Evolutionary conservation across 2,329 filamentous ascomycete species (phyloP), one percentile per base, ranked within the genome.

Genomic region (Trichoderma arundinaceum): DNA sequence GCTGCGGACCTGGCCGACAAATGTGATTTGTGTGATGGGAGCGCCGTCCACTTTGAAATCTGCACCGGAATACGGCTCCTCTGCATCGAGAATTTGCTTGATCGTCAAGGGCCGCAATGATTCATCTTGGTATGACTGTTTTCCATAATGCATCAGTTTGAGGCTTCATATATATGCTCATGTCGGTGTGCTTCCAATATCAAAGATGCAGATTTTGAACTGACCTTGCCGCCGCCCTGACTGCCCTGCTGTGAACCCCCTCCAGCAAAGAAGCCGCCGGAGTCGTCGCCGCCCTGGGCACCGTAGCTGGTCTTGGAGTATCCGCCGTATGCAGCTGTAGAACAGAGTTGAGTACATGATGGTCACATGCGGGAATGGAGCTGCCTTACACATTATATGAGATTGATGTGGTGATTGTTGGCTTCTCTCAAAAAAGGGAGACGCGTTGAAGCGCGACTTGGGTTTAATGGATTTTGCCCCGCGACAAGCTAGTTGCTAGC

Each of bases 91-190:
- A 66, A 97, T 86, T 80, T 99, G 95, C 79, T 97, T 97, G 80
- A 98, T 92, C 10, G 95, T 99, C 53, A 97, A 91, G 1, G 95
- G 94, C 51, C 95, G 91, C 60, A 99, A 86, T 19, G 92, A 94
- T 73, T 97, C 92, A 78, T 96, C 92, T 71, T 86, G 84, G 76
- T 90, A 90, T 67, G 82, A 80, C 84, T 88, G 67, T 7, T 22
- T 7, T 22, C 33, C 0, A 12, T 15, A 60, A 67, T 64, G 69
- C 6, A 17, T n/a, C 48, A 35, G 59, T 35, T n/a, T 46, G 53
- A 41, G 15, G 10, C 15, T 38, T 10, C 1, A 7, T 5, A 38
- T 13, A 38, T 59, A 12, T 44, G 56, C 4, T 17, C 1, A 4
- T 10, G 15, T 12, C 7, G 8, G n/a, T 33, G 32, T 15, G 19